phyloP scores from a whole-genome alignment of 164 flowering plant genomes.

The Tetracentron sinense region DNA sequence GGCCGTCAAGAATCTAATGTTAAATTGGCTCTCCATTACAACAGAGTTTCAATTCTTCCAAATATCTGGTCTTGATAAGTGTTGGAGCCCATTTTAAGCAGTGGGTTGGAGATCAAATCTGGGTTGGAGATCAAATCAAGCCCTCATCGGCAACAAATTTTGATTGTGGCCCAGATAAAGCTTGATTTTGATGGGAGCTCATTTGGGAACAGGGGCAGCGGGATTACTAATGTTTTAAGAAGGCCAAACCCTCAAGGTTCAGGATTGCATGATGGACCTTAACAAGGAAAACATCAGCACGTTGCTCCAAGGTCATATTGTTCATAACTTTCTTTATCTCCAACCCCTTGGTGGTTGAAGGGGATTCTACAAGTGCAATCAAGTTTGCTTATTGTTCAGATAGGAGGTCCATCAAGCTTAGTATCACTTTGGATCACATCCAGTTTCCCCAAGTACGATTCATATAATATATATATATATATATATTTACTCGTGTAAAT shows the following conservation, averaged over 20 bases:
- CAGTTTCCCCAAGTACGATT: too few species aligned
- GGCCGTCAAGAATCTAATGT: not conserved
- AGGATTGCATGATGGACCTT: not conserved
- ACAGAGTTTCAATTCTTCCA: not conserved
- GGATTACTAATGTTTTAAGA: not conserved
- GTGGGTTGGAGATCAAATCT: not conserved
- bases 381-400: too few species aligned
- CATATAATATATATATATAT: too few species aligned
- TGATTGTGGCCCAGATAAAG: not conserved
- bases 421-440: too few species aligned
- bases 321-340: not conserved
- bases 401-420: too few species aligned
- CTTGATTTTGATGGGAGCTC: not conserved
- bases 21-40: not conserved
- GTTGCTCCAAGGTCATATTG: not conserved
- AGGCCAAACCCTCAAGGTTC: not conserved
- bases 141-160: not conserved
- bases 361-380: not conserved
- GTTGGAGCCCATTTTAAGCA: not conserved
- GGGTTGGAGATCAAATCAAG: not conserved
- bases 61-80: not conserved
- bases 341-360: not conserved
- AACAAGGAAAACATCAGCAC: not conserved
- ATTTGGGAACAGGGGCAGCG: not conserved
- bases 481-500: too few species aligned